Percentiles rank a stretch among this genome's conserved stretches.
Conservation (phyloP, 1,139 yeast genomes). For the Candida tetrigidarum region DNA sequence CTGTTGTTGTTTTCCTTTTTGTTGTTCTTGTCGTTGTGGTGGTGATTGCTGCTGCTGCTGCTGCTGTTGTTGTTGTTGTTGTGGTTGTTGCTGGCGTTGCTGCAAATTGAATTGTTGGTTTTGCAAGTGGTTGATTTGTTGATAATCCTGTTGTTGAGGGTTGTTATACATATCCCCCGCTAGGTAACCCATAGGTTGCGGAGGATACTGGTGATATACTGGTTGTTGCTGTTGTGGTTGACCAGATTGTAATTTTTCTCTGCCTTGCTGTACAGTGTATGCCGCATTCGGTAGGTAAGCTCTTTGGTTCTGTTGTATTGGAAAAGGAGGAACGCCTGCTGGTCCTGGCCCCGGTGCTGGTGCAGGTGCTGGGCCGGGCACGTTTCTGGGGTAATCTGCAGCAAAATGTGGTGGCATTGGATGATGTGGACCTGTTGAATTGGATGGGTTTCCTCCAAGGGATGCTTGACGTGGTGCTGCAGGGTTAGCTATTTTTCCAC, state of each 20-base stretch:
- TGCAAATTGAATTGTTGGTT: constrained; percentile 11
- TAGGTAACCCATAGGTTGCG: constrained; percentile 15
- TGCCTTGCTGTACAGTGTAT: constrained; percentile 9
- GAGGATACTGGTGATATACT: constrained; percentile 16
- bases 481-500: neutral
- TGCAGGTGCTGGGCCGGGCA: neutral
- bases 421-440: constrained; percentile 3
- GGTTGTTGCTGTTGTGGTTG: constrained; percentile 10
- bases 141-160: constrained; percentile 11
- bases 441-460: neutral
- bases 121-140: constrained; percentile 8
- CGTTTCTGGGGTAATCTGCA: constrained; percentile 4
- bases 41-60: neutral
- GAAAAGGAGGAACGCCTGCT: constrained; percentile 6
- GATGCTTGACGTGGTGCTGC: constrained; percentile 5
- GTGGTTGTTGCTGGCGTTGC: constrained; percentile 11
- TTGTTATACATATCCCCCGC: constrained; percentile 13
- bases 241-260: constrained; percentile 13
- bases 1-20: neutral
- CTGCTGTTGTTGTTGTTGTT: constrained; percentile 2
- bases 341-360: too few relatives aligned
- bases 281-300: constrained; percentile 9
- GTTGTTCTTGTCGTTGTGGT: constrained; percentile 7
- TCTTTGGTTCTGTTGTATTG: constrained; percentile 8
- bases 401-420: constrained; percentile 5